Evolutionary conservation across 192 early-diverging fungal species (phyloP).

Genomic region (Coemansia sp.): DNA sequence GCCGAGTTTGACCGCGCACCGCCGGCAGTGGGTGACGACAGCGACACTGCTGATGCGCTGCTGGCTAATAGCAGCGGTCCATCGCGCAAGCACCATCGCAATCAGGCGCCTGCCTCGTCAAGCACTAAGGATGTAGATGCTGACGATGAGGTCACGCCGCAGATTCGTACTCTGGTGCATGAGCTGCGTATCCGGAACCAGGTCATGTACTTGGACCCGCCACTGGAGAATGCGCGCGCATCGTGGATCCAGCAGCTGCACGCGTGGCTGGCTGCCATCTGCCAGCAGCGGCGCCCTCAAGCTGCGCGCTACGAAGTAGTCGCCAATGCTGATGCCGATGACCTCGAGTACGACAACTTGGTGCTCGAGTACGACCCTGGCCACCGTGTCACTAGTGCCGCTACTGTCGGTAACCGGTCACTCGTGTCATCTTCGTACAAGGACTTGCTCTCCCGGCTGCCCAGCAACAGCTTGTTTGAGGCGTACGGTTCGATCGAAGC

Average conservation of each 20-base stretch:
- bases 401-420: not conserved
- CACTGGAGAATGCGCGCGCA: conserved; percentile 89
- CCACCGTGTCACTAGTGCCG: conserved; percentile 17
- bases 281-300: conserved; percentile 80
- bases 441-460: conserved; percentile 67
- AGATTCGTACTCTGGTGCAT: conserved; percentile 73
- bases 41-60: conserved; percentile 40
- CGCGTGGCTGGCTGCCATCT: conserved; percentile 87
- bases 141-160: conserved; percentile 60
- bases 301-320: conserved; percentile 87
- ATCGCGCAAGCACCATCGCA: conserved; percentile 18
- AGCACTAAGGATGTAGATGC: conserved; percentile 24
- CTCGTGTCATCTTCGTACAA: conserved; percentile 26
- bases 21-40: conserved; percentile 49
- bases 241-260: conserved; percentile 91
- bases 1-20: conserved; percentile 63
- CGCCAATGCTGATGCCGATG: conserved; percentile 59
- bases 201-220: conserved; percentile 94
- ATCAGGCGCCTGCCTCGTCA: conserved; percentile 15
- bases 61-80: conserved; percentile 1
- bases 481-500: conserved; percentile 86
- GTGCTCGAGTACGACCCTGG: conserved; percentile 59
- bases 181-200: conserved; percentile 92
- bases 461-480: conserved; percentile 63
- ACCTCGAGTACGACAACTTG: conserved; percentile 62